These are phyloP conservation scores for Skeletonema marinoi DNA, from an alignment of 108 stramenopile genomes.

Conservation along the genomic window DNA sequence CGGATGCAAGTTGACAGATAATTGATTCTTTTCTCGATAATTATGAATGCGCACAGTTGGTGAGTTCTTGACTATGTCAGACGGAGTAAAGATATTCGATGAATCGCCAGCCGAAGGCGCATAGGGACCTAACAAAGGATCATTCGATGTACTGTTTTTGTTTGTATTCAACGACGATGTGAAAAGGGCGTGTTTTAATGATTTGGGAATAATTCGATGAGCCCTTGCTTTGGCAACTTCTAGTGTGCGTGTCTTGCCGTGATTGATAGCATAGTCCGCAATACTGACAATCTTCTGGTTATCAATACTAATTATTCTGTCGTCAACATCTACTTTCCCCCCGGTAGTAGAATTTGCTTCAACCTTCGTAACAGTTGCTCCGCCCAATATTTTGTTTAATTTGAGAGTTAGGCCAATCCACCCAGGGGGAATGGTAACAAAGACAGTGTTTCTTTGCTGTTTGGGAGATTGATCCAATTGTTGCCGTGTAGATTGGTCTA, in stretches of 20 bases:
- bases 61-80: background rate
- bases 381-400: background rate
- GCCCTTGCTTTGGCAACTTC: background rate
- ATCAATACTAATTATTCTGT: background rate
- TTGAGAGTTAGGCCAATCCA: background rate
- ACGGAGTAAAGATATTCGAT: background rate
- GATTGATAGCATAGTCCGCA: background rate
- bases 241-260: background rate
- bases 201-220: background rate
- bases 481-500: background rate
- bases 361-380: background rate
- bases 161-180: background rate
- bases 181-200: background rate
- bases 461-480: background rate
- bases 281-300: background rate
- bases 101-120: background rate
- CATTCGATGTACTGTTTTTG: background rate
- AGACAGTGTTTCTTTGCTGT: background rate
- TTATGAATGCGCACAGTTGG: background rate
- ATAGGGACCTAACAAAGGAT: no score
- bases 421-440: background rate
- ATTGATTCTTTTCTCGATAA: background rate
- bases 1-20: conserved; percentile 13
- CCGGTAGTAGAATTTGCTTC: background rate
- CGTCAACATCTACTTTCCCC: background rate